A percentile compares a stretch with the other conserved stretches of the same genome.
Evolutionary conservation across 2,329 filamentous ascomycete genomes (phyloP).

Genomic region (Aspergillus pseudoterreus): DNA sequence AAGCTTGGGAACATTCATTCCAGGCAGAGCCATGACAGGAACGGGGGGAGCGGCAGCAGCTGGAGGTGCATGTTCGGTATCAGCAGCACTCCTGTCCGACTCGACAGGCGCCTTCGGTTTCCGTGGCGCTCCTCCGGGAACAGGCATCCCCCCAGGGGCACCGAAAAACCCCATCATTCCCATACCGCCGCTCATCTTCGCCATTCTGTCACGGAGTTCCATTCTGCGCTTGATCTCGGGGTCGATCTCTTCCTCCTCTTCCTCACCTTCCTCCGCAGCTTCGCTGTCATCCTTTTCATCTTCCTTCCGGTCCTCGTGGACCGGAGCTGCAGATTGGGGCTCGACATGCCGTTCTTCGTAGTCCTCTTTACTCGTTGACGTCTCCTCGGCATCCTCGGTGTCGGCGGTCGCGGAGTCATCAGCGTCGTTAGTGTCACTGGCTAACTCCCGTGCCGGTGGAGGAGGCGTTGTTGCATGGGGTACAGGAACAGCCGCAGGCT

Average conservation of each 20-base stretch:
- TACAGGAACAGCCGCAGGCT: constrained; percentile 32
- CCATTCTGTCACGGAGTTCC: constrained; percentile 91
- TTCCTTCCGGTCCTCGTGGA: constrained; percentile 14
- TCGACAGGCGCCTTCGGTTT: constrained; percentile 48
- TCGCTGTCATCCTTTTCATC: constrained; percentile 46
- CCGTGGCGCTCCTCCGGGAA: constrained; percentile 34
- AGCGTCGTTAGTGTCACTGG: constrained; percentile 63
- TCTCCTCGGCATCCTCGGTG: constrained; percentile 59
- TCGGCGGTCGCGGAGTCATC: constrained; percentile 63
- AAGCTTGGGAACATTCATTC: constrained; percentile 57
- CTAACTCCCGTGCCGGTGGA: constrained; percentile 48
- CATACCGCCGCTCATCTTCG: constrained; percentile 97
- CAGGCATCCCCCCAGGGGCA: constrained; percentile 58
- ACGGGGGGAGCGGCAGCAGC: constrained; percentile 40
- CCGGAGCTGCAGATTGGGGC: constrained; percentile 10
- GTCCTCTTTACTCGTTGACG: constrained; percentile 70
- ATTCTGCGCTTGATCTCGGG: constrained; percentile 80
- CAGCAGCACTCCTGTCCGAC: constrained; percentile 29
- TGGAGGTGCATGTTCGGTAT: constrained; percentile 29
- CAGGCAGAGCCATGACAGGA: constrained; percentile 63
- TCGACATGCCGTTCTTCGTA: constrained; percentile 54
- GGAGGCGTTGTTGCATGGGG: constrained; percentile 31
- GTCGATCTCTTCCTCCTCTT: constrained; percentile 80
- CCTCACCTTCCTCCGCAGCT: constrained; percentile 56
- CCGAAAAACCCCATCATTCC: constrained; percentile 95